Conservation (phyloP, 23 red algal species). For the Gracilaria domingensis region DNA sequence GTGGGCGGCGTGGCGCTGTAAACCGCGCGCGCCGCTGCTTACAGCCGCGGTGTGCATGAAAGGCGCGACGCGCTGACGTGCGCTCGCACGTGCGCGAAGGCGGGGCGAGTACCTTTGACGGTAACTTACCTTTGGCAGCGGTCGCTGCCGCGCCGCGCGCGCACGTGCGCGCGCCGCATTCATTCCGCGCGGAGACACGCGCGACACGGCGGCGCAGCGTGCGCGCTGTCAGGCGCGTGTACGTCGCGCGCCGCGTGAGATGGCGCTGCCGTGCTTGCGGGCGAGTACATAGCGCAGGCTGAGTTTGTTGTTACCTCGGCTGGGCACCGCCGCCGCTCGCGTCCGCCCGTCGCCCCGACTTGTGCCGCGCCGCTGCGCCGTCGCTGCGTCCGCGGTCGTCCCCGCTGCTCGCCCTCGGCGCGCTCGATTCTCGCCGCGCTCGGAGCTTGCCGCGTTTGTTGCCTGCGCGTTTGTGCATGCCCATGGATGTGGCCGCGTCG, state of each 20-base stretch:
- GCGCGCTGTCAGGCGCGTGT: no score
- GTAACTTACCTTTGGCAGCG: no score
- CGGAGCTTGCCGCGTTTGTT: background rate
- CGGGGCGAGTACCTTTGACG: no score
- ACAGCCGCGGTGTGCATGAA: background rate
- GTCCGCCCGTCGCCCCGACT: no score
- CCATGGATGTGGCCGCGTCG: background rate
- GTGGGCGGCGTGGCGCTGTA: background rate
- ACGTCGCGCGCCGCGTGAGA: background rate
- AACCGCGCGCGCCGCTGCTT: background rate
- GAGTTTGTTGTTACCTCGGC: no score
- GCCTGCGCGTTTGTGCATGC: background rate
- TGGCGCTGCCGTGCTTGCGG: background rate
- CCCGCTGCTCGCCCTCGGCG: no score
- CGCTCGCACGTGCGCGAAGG: background rate
- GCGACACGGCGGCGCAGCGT: no score
- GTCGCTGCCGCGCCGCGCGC: background rate
- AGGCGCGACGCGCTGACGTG: background rate
- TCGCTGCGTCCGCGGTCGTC: no score
- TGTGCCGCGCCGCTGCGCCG: background rate
- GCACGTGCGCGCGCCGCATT: background rate
- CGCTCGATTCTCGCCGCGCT: no score
- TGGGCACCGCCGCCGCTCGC: no score
- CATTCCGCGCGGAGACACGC: background rate
- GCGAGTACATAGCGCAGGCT: background rate